Base-by-base conservation (phyloP, 768 basidiomycete genomes). In the Lactarius evosmus region DNA sequence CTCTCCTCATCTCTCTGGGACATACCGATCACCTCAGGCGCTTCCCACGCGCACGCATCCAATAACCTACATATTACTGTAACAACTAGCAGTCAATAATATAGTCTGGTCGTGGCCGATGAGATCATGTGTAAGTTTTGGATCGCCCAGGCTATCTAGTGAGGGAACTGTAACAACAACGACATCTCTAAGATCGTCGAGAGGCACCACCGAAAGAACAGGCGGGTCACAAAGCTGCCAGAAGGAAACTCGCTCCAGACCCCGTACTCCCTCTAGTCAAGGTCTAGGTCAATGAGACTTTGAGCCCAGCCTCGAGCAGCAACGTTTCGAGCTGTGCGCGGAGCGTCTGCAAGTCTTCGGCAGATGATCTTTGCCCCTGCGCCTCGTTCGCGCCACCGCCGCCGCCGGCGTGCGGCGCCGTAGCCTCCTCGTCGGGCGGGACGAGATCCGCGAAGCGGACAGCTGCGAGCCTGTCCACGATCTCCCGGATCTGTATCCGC, bases 341-440 rank as follows among this genome's bases (percentile, higher is more conserved):
- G 22, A 64, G 58, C n/a, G 41, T 29, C 4, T 53, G 44, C 4
- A 64, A 34, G 58, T 64, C 63, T n/a, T 64, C 58, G 44, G 55
- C 33, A 2, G 58, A 5, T 25, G 46, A 2, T 5, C 46, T 2
- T 25, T 49, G 22, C 25, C 46, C 46, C 6, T 25, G 22, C 46
- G 16, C 46, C 46, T 49, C 46, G 22, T 25, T 25, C 12, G 12
- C 22, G n/a, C n/a, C 12, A n/a, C n/a, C n/a, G n/a, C n/a, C n/a
- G n/a, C n/a, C n/a, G n/a, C n/a, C n/a, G n/a, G n/a, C 2, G 44
- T 46, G 44, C 22, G 14, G 25, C 46, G 12, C 25, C 46, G 25
- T 86, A 0, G 93, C 89, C 69, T 95, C 87, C 9, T 84, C 62
- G 76, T 96, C 93, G 12, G 27, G 80, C 2, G 91, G 91, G 16